Conservation (phyloP, 139 green algal species). For the Gonium pectorale region DNA sequence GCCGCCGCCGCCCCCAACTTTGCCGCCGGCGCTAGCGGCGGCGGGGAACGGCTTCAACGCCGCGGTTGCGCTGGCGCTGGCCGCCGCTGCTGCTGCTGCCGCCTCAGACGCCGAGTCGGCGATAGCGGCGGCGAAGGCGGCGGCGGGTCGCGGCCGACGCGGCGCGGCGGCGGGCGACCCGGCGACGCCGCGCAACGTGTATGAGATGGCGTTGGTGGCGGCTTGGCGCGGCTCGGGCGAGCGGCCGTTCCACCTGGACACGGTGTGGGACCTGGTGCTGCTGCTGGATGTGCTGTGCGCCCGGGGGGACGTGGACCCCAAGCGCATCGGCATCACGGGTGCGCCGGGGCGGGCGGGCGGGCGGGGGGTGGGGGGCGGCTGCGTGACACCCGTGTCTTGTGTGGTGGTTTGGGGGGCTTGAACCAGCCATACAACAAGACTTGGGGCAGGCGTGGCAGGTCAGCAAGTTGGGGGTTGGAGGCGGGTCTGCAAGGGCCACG, state of each 20-base stretch:
- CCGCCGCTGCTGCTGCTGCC: neutral
- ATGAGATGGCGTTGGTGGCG: constrained; percentile 65
- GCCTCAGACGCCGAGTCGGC: too few species aligned
- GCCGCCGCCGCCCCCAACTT: neutral
- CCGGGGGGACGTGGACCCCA: constrained; percentile 71
- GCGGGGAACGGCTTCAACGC: neutral
- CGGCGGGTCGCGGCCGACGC: neutral
- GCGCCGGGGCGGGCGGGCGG: neutral
- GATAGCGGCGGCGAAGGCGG: neutral
- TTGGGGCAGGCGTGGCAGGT: too few species aligned
- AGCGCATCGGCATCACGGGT: constrained; percentile 74
- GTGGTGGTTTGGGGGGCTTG: too few species aligned
- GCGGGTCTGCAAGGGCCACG: too few species aligned
- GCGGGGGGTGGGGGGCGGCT: too few species aligned
- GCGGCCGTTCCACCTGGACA: constrained; percentile 81
- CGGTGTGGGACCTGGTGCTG: constrained; percentile 77
- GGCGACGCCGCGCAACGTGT: constrained; percentile 35
- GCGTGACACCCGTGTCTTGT: too few species aligned
- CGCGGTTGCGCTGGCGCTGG: too few species aligned
- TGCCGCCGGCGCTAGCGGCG: neutral
- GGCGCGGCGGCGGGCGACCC: neutral
- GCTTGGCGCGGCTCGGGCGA: constrained; percentile 65
- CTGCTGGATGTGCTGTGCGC: constrained; percentile 74
- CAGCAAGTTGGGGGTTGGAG: too few species aligned
- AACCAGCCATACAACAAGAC: too few species aligned